These are phyloP conservation scores for Fusarium pseudograminearum DNA, from an alignment of 2,329 filamentous ascomycete species.

Conservation along the genomic window DNA sequence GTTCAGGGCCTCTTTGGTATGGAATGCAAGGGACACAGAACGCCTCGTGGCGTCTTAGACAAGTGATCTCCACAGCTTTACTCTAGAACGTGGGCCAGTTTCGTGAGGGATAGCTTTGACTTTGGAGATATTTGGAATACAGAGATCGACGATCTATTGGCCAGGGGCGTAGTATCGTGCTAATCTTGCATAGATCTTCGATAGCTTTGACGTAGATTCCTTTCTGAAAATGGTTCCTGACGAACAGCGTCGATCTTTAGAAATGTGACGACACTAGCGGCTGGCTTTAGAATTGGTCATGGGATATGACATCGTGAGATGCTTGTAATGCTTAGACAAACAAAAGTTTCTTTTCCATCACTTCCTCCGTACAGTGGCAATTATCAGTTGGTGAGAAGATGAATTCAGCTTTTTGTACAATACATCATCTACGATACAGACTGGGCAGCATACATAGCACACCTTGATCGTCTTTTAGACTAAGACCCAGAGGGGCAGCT, in stretches of 20 bases:
- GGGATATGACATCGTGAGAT: neutral
- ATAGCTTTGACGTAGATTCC: conserved; percentile 10
- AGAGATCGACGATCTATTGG: neutral
- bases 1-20: conserved; percentile 22
- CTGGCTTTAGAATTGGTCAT: conserved; percentile 21
- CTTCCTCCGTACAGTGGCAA: too few species aligned
- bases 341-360: neutral
- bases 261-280: conserved; percentile 26
- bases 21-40: conserved; percentile 27
- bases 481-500: too few species aligned
- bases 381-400: too few species aligned
- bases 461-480: too few species aligned
- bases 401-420: too few species aligned
- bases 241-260: conserved; percentile 10
- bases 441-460: too few species aligned
- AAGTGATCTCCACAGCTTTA: neutral
- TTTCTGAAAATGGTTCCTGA: conserved; percentile 14
- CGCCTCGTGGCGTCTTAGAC: conserved; percentile 21
- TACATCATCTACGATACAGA: too few species aligned
- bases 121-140: conserved; percentile 21
- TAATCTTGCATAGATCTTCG: conserved; percentile 5
- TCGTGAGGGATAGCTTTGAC: neutral
- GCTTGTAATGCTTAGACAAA: neutral
- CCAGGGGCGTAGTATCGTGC: neutral
- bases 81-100: conserved; percentile 2